Evolutionary conservation across 805 yeast species (phyloP), one percentile per base, ranked within the genome.

Genomic region (Tetrapisispora phaffii): DNA sequence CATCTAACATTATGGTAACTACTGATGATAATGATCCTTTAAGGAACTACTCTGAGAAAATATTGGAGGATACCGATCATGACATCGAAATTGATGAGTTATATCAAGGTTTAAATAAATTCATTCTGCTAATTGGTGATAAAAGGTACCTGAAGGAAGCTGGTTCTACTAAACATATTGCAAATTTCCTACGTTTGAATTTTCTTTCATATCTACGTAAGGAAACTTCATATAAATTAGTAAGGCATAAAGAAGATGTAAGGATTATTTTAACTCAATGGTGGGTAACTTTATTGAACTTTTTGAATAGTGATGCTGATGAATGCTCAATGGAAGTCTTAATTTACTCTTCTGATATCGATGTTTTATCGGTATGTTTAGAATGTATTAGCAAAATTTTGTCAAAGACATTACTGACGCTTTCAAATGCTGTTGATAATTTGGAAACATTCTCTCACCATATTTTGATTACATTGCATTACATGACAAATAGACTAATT

Each of bases 301-400:
- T 54, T 38, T 45, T 60, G 15, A 53, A 48, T 16, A 51, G 51
- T 35, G 57, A 59, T 44, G 41, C 19, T 3, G 13, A 23, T 42
- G 17, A 29, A 20, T 19, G 13, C 20, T 21, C 34, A 19, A 22
- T 15, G 2, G 23, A 28, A 10, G 10, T 17, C 6, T 2, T 17
- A 10, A 3, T 26, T n/a, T 13, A 26, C 10, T 16, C 38, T 26
- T 38, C n/a, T 19, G 44, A 51, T 34, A 47, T 48, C 2, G 45
- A 47, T 19, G 37, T 54, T n/a, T 39, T 58, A 1, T 58, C 67
- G 2, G 63, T 64, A 7, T 48, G 57, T 5, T 41, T 67, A 32
- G 70, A 67, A 42, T 57, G 63, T 35, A 51, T 66, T 13, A 62
- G 67, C 41, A 55, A 65, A 40, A 49, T 66, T 16, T 49, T 62